Evolutionary conservation across 2,329 filamentous ascomycete species (phyloP).

Genomic region (Curvularia sp.): DNA sequence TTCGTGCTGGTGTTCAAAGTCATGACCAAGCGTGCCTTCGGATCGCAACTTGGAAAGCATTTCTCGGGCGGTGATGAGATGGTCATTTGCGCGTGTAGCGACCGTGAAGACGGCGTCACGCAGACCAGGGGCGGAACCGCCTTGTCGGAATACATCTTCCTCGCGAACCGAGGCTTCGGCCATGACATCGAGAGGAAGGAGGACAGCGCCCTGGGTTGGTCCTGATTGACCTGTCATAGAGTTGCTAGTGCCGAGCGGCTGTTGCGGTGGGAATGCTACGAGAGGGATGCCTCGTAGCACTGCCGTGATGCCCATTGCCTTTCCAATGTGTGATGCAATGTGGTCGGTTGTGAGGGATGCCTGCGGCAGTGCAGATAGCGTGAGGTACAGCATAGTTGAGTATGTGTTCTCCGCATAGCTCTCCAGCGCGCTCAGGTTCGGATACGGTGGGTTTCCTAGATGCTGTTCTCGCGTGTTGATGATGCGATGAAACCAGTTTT

Average conservation of each 20-base stretch:
- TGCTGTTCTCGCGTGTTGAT: slow-evolving; percentile 83
- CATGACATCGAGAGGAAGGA: slow-evolving; percentile 90
- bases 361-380: slow-evolving; percentile 78
- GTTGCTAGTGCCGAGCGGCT: slow-evolving; percentile 59
- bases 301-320: slow-evolving; percentile 86
- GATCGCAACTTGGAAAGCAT: slow-evolving; percentile 83
- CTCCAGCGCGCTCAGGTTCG: slow-evolving; percentile 76
- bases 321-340: slow-evolving; percentile 92
- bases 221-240: slow-evolving; percentile 49
- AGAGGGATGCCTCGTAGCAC: slow-evolving; percentile 87
- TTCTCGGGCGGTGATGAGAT: slow-evolving; percentile 89
- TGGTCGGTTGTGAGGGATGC: slow-evolving; percentile 88
- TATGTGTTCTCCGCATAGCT: slow-evolving; percentile 95
- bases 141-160: slow-evolving; percentile 85
- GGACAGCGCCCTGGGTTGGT: slow-evolving; percentile 68
- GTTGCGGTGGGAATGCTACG: slow-evolving; percentile 77
- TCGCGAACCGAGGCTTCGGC: slow-evolving; percentile 80
- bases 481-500: slow-evolving; percentile 68
- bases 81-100: slow-evolving; percentile 92
- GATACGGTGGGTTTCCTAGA: slow-evolving; percentile 82
- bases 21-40: slow-evolving; percentile 78
- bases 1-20: slow-evolving; percentile 86
- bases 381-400: slow-evolving; percentile 88
- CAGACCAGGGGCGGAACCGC: slow-evolving; percentile 78
- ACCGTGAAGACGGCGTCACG: slow-evolving; percentile 91